Conservation (phyloP, 495 filamentous ascomycete species). For the Clavariopsis aquatica region DNA sequence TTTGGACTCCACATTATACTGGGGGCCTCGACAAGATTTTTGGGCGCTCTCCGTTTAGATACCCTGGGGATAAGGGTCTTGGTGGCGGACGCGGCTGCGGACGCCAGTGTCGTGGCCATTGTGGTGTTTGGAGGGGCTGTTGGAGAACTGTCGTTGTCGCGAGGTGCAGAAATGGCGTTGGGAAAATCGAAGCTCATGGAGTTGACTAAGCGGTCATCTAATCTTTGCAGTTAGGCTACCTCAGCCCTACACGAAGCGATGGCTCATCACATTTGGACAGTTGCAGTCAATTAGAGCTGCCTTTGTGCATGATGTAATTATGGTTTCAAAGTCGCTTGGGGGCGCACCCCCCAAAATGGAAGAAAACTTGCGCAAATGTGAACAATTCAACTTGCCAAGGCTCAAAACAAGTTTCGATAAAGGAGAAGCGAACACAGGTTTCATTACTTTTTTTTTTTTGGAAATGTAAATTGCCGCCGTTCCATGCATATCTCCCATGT, state of each 20-base stretch:
- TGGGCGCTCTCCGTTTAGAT: not conserved
- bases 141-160: not conserved
- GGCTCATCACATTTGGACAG: too few species aligned
- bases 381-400: too few species aligned
- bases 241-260: not conserved
- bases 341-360: too few species aligned
- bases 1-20: not conserved
- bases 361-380: too few species aligned
- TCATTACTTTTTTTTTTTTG: constrained; percentile 13
- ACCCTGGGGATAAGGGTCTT: constrained; percentile 3
- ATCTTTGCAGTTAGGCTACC: not conserved
- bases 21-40: not conserved
- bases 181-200: not conserved
- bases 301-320: too few species aligned
- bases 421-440: not conserved
- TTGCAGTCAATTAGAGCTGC: too few species aligned
- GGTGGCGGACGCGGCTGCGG: constrained; percentile 29
- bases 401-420: too few species aligned
- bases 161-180: not conserved
- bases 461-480: not conserved
- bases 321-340: too few species aligned
- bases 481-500: constrained; percentile 16
- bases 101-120: constrained; percentile 35
- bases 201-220: not conserved
- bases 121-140: too few species aligned